A percentile compares a stretch with the other conserved stretches of the same genome.
These are phyloP conservation scores for Suhomyces tanzawaensis DNA, from an alignment of 805 yeast species.

Conservation along the genomic window DNA sequence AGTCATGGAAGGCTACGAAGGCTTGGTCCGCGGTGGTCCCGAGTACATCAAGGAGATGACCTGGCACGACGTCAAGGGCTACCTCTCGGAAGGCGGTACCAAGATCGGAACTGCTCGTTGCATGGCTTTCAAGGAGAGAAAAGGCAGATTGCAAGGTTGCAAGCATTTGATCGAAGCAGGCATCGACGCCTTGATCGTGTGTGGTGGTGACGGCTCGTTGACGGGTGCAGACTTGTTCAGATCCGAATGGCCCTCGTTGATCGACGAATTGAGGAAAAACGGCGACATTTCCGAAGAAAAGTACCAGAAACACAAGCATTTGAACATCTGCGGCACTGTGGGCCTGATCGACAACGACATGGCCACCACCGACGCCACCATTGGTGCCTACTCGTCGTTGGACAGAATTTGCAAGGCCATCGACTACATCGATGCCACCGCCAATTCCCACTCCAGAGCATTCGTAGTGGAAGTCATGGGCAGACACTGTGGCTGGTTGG, in stretches of 20 bases:
- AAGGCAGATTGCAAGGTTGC: constrained; percentile 64
- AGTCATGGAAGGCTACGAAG: constrained; percentile 72
- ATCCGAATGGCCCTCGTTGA: constrained; percentile 72
- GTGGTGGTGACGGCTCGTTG: constrained; percentile 83
- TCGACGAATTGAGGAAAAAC: constrained; percentile 50
- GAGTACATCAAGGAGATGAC: constrained; percentile 53
- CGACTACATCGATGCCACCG: constrained; percentile 83
- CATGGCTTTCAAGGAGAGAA: constrained; percentile 61
- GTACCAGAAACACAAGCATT: constrained; percentile 47
- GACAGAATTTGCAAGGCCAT: constrained; percentile 72
- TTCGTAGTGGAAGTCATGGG: constrained; percentile 89
- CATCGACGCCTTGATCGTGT: constrained; percentile 73
- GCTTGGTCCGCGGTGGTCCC: constrained; percentile 65
- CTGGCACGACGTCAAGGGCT: constrained; percentile 75
- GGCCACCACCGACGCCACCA: constrained; percentile 82
- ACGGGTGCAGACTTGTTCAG: constrained; percentile 81
- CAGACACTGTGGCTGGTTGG: constrained; percentile 87
- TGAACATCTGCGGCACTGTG: constrained; percentile 71
- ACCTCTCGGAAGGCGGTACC: constrained; percentile 72
- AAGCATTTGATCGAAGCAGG: constrained; percentile 66
- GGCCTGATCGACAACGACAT: constrained; percentile 85
- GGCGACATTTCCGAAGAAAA: constrained; percentile 48
- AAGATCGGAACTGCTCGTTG: constrained; percentile 78
- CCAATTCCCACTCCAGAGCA: constrained; percentile 78
- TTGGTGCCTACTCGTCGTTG: constrained; percentile 77